A percentile compares a stretch with the other conserved stretches of the same genome.
Evolutionary conservation across 2,329 filamentous ascomycete genomes (phyloP).

Genomic region (Colletotrichum karsti): DNA sequence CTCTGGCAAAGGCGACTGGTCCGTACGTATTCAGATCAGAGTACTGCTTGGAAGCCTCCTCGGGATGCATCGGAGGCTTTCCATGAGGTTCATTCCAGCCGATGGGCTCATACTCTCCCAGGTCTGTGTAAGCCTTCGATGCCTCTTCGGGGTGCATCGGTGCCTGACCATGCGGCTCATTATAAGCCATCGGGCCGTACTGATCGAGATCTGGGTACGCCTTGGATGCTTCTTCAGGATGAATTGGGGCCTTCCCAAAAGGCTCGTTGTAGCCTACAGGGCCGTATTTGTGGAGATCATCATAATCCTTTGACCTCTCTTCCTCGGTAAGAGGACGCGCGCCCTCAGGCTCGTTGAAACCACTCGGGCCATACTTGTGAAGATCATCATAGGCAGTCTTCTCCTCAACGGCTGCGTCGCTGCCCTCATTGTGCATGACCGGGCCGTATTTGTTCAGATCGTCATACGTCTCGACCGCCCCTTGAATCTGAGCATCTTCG

Average conservation of each 20-base stretch:
- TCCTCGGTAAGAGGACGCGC: constrained; percentile 39
- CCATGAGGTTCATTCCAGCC: constrained; percentile 35
- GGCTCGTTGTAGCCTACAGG: constrained; percentile 44
- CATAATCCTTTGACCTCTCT: constrained; percentile 49
- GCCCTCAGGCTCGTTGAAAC: constrained; percentile 47
- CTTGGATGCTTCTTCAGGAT: constrained; percentile 45
- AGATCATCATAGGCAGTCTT: constrained; percentile 50
- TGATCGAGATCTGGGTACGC: constrained; percentile 49
- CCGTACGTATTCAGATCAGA: constrained; percentile 44
- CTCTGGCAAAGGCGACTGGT: constrained; percentile 33
- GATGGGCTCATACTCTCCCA: constrained; percentile 28
- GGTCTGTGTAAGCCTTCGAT: constrained; percentile 25
- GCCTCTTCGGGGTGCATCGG: constrained; percentile 18
- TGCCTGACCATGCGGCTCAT: constrained; percentile 32
- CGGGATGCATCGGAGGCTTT: constrained; percentile 32
- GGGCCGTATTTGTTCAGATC: constrained; percentile 32
- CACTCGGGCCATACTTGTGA: constrained; percentile 43
- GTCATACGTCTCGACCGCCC: constrained; percentile 25
- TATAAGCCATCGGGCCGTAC: constrained; percentile 39
- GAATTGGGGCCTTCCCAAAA: constrained; percentile 37
- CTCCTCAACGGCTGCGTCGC: constrained; percentile 42
- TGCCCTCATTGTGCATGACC: constrained; percentile 39
- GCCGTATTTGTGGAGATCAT: constrained; percentile 44
- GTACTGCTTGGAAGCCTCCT: constrained; percentile 47
- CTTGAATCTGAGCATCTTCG: constrained; percentile 33